Evolutionary conservation across 495 filamentous ascomycete genomes (phyloP), one percentile per base, ranked within the genome.

Genomic region (Aspergillus olivimuriae): DNA sequence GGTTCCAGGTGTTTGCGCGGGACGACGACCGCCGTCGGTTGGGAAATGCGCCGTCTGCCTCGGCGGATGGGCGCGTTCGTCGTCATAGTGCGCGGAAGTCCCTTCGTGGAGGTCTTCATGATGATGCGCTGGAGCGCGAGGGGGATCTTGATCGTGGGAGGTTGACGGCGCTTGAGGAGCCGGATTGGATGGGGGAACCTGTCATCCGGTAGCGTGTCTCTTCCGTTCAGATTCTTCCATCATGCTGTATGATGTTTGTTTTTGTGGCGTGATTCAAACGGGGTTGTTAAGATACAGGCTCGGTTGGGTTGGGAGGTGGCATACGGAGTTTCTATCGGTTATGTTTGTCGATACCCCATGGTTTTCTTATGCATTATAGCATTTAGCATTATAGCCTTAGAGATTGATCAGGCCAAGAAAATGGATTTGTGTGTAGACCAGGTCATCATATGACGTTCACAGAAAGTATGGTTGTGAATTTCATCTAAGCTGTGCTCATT

Each of bases 1-100:
- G 87, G 0, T 74, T 98, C 59, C 90, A 96, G 73, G 80, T 98
- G 19, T 98, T 88, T 59, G 86, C 87, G 4, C 65, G 74, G 32
- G 89, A 96, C 50, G 74, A 78, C 34, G 61, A 51, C 24, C 58
- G 62, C 0, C 54, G 59, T 0, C 58, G 59, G 1, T 43, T 61
- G 23, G 60, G 46, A 12, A 56, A 52, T 51, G 68, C 59, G 12
- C 61, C 65, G 12, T 64, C 65, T 46, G 66, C 66, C 32, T 66
- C 65, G 23, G 62, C 62, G 19, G 62, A 62, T 56, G 59, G 44
- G 3, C 50, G 59, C 19, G 45, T 54, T 19, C 49, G 65, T 20
- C 52, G 58, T 14, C 59, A 61, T 16, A 63, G 55, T 48, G 48
- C 39, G 3, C 52, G 59, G 4, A 55, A 57, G 35, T 64, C 66